These are phyloP conservation scores for Phytopythium boreale DNA, from an alignment of 352 stramenopile genomes.

Conservation along the genomic window DNA sequence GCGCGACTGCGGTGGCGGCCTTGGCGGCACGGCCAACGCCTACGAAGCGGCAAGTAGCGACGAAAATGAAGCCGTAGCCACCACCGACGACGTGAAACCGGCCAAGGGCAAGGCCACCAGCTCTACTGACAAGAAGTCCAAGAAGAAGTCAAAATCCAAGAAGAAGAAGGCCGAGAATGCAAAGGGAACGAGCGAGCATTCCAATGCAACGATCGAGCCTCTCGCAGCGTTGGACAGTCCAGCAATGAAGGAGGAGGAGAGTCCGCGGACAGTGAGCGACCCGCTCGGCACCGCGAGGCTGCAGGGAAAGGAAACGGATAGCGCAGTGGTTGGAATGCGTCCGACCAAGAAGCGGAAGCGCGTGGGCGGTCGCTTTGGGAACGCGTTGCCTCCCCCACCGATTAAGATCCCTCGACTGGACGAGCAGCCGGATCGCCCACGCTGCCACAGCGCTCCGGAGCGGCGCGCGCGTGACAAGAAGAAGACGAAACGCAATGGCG, in stretches of 20 bases:
- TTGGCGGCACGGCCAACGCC: constrained; percentile 7
- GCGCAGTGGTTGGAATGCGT: neutral
- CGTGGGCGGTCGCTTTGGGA: constrained; percentile 10
- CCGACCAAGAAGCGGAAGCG: constrained; percentile 32
- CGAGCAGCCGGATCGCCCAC: constrained; percentile 26
- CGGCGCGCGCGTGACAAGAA: constrained; percentile 16
- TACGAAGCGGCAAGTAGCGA: constrained; percentile 4
- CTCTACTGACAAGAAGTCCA: constrained; percentile 11
- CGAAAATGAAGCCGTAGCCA: neutral
- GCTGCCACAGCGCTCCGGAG: constrained; percentile 46
- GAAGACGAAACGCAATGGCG: constrained; percentile 8
- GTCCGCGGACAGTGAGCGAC: constrained; percentile 7
- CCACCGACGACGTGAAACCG: constrained; percentile 3
- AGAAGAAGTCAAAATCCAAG: constrained; percentile 21
- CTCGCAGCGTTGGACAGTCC: neutral
- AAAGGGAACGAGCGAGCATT: neutral
- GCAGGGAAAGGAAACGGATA: neutral
- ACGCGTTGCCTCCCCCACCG: constrained; percentile 35
- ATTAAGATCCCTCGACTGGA: constrained; percentile 67
- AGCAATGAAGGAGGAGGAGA: constrained; percentile 6
- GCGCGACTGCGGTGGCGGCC: constrained; percentile 7
- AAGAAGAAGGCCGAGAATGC: constrained; percentile 8
- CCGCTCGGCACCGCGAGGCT: neutral
- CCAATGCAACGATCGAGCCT: neutral
- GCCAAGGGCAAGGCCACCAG: constrained; percentile 16